Evolutionary conservation across 2,329 filamentous ascomycete genomes (phyloP).

Genomic region (Domatiomyces catenatus): DNA sequence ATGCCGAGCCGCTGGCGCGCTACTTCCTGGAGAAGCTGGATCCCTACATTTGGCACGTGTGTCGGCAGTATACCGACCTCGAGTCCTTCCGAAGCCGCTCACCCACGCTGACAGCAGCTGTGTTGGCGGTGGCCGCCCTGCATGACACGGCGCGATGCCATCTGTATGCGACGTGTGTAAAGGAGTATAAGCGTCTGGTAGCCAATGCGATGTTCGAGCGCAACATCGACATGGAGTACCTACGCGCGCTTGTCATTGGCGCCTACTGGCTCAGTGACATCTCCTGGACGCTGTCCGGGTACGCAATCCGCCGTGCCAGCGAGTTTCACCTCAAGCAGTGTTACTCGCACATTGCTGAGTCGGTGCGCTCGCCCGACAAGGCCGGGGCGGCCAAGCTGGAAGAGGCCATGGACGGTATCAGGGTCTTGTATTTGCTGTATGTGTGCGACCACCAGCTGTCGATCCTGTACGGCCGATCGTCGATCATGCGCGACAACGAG

Average conservation of each 20-base stretch:
- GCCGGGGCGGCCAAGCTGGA: slow-evolving; percentile 13
- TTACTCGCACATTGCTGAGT: slow-evolving; percentile 23
- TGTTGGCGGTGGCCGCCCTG: slow-evolving; percentile 34
- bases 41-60: slow-evolving; percentile 34
- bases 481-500: slow-evolving; percentile 27
- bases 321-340: slow-evolving; percentile 30
- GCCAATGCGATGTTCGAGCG: slow-evolving; percentile 38
- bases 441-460: slow-evolving; percentile 32
- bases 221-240: slow-evolving; percentile 35
- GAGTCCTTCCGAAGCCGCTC: slow-evolving; percentile 33
- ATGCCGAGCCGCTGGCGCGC: slow-evolving; percentile 28
- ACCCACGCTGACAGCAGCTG: slow-evolving; percentile 34
- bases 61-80: slow-evolving; percentile 32
- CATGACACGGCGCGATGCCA: slow-evolving; percentile 26
- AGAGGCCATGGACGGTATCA: slow-evolving; percentile 20
- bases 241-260: slow-evolving; percentile 39
- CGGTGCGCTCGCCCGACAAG: slow-evolving; percentile 13
- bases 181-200: slow-evolving; percentile 38
- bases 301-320: slow-evolving; percentile 30
- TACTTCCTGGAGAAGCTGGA: slow-evolving; percentile 31
- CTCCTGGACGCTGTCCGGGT: slow-evolving; percentile 30
- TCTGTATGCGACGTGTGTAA: slow-evolving; percentile 28
- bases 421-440: slow-evolving; percentile 28
- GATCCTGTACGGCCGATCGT: slow-evolving; percentile 29
- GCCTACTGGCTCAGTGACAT: slow-evolving; percentile 43